These are phyloP conservation scores for Helenozyma rhizophorensis DNA, from an alignment of 805 yeast species.

Conservation along the genomic window DNA sequence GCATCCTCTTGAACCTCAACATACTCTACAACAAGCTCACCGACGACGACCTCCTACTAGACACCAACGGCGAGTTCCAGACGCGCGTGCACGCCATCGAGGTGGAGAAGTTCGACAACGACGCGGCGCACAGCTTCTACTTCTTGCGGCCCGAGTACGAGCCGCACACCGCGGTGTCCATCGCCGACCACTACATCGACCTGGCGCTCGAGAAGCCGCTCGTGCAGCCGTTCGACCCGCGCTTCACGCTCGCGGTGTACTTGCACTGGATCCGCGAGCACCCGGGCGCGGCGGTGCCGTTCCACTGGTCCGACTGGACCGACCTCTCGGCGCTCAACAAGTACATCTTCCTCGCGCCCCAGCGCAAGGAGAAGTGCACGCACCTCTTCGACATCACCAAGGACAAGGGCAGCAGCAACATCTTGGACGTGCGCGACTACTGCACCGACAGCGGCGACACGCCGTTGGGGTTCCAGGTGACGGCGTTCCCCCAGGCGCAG, in stretches of 20 bases:
- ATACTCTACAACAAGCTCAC: slow-evolving; percentile 1
- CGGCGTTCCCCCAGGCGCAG: slow-evolving; percentile 20
- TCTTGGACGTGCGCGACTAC: slow-evolving; percentile 12
- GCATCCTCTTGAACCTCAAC: background rate
- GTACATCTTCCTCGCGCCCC: slow-evolving; percentile 8
- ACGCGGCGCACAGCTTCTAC: slow-evolving; percentile 1
- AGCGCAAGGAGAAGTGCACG: slow-evolving; percentile 15
- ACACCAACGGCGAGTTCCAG: slow-evolving; percentile 1
- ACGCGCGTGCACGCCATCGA: background rate
- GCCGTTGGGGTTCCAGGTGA: slow-evolving; percentile 22
- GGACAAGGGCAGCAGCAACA: slow-evolving; percentile 5
- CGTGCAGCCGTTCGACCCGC: slow-evolving; percentile 18
- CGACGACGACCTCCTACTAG: slow-evolving; percentile 1
- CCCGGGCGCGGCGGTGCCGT: slow-evolving; percentile 10
- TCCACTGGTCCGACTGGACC: slow-evolving; percentile 19
- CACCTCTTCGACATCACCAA: slow-evolving; percentile 16
- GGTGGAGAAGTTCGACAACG: slow-evolving; percentile 4
- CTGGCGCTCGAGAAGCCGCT: slow-evolving; percentile 1
- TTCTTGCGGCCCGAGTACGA: slow-evolving; percentile 6
- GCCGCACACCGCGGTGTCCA: slow-evolving; percentile 4
- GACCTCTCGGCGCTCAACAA: slow-evolving; percentile 9
- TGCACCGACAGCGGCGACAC: slow-evolving; percentile 15
- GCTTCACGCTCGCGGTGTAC: slow-evolving; percentile 19
- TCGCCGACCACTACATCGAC: slow-evolving; percentile 4
- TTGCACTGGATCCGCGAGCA: slow-evolving; percentile 6